Base-by-base conservation (phyloP, 2,329 filamentous ascomycete genomes). In the Nigrospora sphaerica region DNA sequence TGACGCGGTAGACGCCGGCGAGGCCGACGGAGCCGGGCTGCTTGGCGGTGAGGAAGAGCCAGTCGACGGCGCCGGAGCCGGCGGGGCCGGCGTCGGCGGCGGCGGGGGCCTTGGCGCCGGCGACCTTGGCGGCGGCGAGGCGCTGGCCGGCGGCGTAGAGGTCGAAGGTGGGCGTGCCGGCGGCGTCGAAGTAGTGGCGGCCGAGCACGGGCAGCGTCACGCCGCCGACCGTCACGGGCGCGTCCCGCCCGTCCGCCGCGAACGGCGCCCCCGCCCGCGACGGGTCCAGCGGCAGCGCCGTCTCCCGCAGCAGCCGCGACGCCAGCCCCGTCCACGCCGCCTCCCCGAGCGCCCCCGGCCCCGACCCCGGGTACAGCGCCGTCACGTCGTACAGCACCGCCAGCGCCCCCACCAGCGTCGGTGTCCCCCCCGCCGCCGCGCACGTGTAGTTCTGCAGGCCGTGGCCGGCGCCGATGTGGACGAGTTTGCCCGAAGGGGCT, bases 371-470 rank as follows among this genome's bases (percentile, higher is more conserved):
- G 60, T 75, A 78, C n/a, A 80, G 64, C 4, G 52, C 32, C 12
- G 71, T 74, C 52, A 74, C 66, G 55, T 83, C 78, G 72, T 79
- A 81, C 49, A 83, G 73, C 45, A 76, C 73, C 50, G 80, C 80
- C 19, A 81, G 67, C 40, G 80, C 80, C 39, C 80, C 80, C 28
- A 23, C 61, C n/a, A 71, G 62, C 6, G 56, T 55, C 31, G 71
- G 66, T 0, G 56, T 53, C 3, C 60, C 62, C 11, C 64, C 61
- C 14, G 57, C 52, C 12, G 56, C 46, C 31, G 56, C 60, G 64
- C 82, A 86, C 34, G 78, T 82, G 70, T 86, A 86, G 73, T 86
- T 86, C 58, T 86, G 82, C 56, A 82, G 76, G 47, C 82, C 82
- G 54, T 82, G 75, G 54, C 81, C 82, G 33, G 36, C 42, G 33